Evolutionary conservation across 1,139 yeast species (phyloP).

Genomic region (Hansenula sp.): DNA sequence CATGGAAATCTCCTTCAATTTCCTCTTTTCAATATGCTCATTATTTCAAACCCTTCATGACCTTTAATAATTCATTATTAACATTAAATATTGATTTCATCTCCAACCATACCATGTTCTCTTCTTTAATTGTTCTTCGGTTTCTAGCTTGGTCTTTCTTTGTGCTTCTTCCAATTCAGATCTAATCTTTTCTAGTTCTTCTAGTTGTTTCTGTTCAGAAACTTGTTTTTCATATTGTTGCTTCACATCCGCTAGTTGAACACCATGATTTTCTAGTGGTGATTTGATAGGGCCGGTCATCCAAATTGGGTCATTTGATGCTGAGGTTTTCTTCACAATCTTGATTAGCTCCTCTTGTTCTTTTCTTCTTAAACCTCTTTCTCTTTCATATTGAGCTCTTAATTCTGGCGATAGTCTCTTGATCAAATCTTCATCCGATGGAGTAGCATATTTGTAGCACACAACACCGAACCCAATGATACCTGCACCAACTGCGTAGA

Average conservation of each 20-base stretch:
- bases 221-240: slow-evolving; percentile 45
- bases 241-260: slow-evolving; percentile 34
- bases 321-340: slow-evolving; percentile 57
- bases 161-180: slow-evolving; percentile 42
- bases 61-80: too few relatives aligned
- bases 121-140: slow-evolving; percentile 33
- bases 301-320: slow-evolving; percentile 76
- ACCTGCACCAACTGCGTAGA: slow-evolving; percentile 54
- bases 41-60: too few relatives aligned
- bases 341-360: slow-evolving; percentile 68
- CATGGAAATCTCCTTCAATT: too few relatives aligned
- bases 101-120: slow-evolving; percentile 35
- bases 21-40: too few relatives aligned
- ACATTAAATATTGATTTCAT: slow-evolving; percentile 3
- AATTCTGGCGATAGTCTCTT: slow-evolving; percentile 79
- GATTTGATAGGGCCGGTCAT: slow-evolving; percentile 65
- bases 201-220: slow-evolving; percentile 42
- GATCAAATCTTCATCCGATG: slow-evolving; percentile 78
- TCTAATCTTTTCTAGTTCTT: slow-evolving; percentile 43
- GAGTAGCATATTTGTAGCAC: slow-evolving; percentile 67
- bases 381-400: slow-evolving; percentile 69
- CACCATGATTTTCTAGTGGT: slow-evolving; percentile 48
- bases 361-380: slow-evolving; percentile 55
- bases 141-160: slow-evolving; percentile 28
- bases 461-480: slow-evolving; percentile 68